Base-by-base conservation (phyloP, 1,284 basidiomycete species). In the Apiotrichum brassicae region DNA sequence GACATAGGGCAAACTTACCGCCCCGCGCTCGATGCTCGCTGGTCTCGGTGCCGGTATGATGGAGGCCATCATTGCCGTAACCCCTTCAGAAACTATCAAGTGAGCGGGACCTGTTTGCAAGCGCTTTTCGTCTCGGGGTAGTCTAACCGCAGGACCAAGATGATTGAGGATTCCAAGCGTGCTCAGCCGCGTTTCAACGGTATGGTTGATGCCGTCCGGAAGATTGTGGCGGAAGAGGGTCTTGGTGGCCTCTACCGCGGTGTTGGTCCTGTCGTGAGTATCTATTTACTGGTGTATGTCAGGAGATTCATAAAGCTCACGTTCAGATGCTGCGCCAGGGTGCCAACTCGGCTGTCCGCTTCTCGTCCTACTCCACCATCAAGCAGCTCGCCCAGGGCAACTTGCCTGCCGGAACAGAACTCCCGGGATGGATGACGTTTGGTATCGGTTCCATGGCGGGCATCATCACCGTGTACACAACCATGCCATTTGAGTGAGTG, bases 21-120 rank as follows among this genome's bases (percentile, higher is more conserved):
- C 91, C 0, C 85, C 88, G 7, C 75, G 84, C 46, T 91, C 87
- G 72, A 78, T 97, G 46, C 64, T 91, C 46, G 88, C 95, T 44
- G 94, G 95, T 34, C 76, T 98, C 5, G 92, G 91, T 37, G 95
- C 95, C 2, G 94, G 95, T 11, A 84, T 95, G 82, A 85, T 80
- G 69, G 94, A 98, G 73, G 93, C 94, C 1, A 71, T 97, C 23
- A 83, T 97, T 51, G 94, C 93, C 1, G 94, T 97, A 6, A 97
- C 94, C 0, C 95, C 94, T 1, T 92, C 88, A 8, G 94, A 98
- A 73, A 97, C 94, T 0, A 97, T 98, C 78, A 98, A 98, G 91
- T 92, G 48, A 37, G 85, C 72, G 32, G 24, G 36, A 23, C 4
- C 19, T 8, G 13, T 4, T 18, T 18, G 14, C 9, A 22, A 16